Percentiles rank a stretch among this genome's conserved stretches.
Evolutionary conservation across 2,329 filamentous ascomycete species (phyloP).

Genomic region (Venturiaceae sp.): DNA sequence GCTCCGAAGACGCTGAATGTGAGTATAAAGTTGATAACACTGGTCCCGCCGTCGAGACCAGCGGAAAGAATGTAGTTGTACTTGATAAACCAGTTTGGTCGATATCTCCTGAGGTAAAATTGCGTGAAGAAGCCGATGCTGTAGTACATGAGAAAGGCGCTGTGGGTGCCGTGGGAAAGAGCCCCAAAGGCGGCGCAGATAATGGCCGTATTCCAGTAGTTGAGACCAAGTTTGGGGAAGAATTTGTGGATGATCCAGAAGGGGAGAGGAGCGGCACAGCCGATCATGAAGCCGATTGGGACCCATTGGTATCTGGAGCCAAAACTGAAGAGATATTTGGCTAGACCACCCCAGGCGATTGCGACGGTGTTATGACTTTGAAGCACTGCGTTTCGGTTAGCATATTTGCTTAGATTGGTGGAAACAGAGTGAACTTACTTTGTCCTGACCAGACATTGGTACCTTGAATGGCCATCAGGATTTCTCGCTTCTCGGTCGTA

Average conservation of each 20-base stretch:
- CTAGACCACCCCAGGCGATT: constrained; percentile 13
- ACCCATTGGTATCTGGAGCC: constrained; percentile 27
- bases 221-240: constrained; percentile 14
- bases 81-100: constrained; percentile 28
- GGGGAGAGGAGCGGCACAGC: constrained; percentile 29
- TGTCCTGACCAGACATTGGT: constrained; percentile 36
- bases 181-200: constrained; percentile 33
- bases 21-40: constrained; percentile 30
- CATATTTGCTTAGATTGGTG: neutral
- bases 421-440: neutral
- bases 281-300: constrained; percentile 27
- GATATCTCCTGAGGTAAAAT: constrained; percentile 24
- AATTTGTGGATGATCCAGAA: constrained; percentile 13
- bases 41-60: constrained; percentile 29
- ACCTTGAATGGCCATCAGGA: constrained; percentile 30
- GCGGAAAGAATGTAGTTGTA: constrained; percentile 33
- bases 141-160: constrained; percentile 24
- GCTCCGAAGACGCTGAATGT: constrained; percentile 35
- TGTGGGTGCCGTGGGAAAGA: constrained; percentile 33
- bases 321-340: constrained; percentile 20
- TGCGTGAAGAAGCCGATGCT: constrained; percentile 24
- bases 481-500: constrained; percentile 28
- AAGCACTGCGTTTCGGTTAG: constrained; percentile 17
- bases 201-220: constrained; percentile 31
- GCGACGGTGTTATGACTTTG: constrained; percentile 31